phyloP scores from a whole-genome alignment of 2,329 filamentous ascomycete species.

The Ampelomyces quisqualis region DNA sequence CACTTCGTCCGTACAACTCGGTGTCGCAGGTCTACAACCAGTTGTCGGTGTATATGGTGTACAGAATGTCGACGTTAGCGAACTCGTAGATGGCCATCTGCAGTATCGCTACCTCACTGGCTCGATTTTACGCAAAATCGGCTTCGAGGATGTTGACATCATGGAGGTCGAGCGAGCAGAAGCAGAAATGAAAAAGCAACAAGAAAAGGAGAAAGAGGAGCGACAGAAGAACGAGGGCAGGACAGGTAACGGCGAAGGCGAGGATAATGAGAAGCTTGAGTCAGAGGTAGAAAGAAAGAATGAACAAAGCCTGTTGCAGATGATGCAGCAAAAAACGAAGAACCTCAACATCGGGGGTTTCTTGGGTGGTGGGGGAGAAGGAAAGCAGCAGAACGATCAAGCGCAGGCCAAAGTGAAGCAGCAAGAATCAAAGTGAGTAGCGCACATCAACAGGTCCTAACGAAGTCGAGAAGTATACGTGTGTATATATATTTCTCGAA shows the following conservation, averaged over 20 bases:
- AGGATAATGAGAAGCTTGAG: constrained; percentile 44
- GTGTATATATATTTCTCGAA: no score
- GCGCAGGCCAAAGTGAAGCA: neutral
- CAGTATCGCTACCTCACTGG: constrained; percentile 55
- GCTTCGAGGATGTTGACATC: constrained; percentile 55
- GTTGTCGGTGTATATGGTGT: constrained; percentile 68
- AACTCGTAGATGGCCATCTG: constrained; percentile 54
- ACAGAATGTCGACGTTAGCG: constrained; percentile 56
- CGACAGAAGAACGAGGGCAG: constrained; percentile 36
- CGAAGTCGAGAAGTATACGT: no score
- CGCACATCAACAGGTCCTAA: no score
- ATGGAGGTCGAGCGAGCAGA: constrained; percentile 51
- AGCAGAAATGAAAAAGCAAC: constrained; percentile 46
- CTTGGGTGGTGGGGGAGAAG: constrained; percentile 5
- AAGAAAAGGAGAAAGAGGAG: constrained; percentile 46
- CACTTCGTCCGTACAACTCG: constrained; percentile 76
- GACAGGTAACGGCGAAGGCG: constrained; percentile 23
- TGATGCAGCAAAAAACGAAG: constrained; percentile 47
- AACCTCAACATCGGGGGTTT: constrained; percentile 20
- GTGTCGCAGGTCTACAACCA: constrained; percentile 79
- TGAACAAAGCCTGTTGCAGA: constrained; percentile 47
- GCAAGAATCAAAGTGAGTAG: no score
- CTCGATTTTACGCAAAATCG: constrained; percentile 53
- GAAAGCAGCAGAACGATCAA: constrained; percentile 6
- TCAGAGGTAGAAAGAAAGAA: constrained; percentile 49